Evolutionary conservation across 1,139 yeast species (phyloP).

Genomic region (Geotrichum restrictum): DNA sequence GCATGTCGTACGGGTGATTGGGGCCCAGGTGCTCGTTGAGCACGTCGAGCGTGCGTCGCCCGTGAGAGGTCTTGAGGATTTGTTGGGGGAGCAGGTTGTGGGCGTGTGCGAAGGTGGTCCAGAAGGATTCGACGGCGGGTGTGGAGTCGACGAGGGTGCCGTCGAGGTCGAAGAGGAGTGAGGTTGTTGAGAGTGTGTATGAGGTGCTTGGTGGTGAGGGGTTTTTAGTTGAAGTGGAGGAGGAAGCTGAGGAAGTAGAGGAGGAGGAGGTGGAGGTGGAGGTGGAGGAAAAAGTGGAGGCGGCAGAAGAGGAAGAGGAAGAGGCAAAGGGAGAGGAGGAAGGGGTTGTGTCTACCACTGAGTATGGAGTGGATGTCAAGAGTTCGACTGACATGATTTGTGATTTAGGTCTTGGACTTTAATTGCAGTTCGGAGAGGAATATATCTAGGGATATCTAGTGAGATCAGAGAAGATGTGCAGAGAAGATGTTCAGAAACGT

Average conservation of each 20-base stretch:
- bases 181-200: slow-evolving; percentile 2
- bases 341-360: neutral
- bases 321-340: neutral
- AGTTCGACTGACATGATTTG: neutral
- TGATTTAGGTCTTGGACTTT: too few species aligned
- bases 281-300: neutral
- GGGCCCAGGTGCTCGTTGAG: slow-evolving; percentile 51
- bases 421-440: too few species aligned
- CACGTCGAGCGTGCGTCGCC: slow-evolving; percentile 77
- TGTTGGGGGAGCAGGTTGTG: slow-evolving; percentile 68
- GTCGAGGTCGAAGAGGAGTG: slow-evolving; percentile 68
- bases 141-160: slow-evolving; percentile 83
- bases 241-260: neutral
- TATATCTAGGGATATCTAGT: too few species aligned
- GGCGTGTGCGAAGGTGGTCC: slow-evolving; percentile 70
- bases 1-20: slow-evolving; percentile 56
- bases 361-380: neutral
- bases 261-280: neutral
- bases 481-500: too few species aligned
- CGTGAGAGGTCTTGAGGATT: slow-evolving; percentile 72
- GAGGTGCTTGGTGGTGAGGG: neutral
- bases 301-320: neutral
- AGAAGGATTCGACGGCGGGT: slow-evolving; percentile 75
- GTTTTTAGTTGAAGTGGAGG: neutral
- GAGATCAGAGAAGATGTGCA: too few species aligned